phyloP scores from a whole-genome alignment of 306 rosid species.

The Pachyrhizus erosus region DNA sequence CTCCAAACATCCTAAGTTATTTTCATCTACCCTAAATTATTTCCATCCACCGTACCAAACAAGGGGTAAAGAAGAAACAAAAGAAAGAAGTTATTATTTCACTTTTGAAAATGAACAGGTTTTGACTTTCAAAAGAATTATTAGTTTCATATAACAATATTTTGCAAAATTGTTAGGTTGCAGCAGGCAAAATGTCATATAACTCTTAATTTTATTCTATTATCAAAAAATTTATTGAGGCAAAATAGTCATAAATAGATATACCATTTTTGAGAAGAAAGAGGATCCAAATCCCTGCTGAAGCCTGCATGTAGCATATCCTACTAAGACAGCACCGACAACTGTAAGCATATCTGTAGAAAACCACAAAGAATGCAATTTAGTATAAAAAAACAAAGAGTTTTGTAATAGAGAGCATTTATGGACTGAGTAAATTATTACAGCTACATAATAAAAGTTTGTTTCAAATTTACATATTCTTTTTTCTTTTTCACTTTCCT shows the following conservation, averaged over 20 bases:
- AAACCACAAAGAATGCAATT: constrained; percentile 27
- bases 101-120: neutral
- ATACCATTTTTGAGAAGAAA: constrained; percentile 59
- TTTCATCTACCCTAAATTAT: no score
- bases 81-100: neutral
- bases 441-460: neutral
- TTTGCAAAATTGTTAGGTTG: neutral
- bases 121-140: neutral
- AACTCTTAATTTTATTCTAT: neutral
- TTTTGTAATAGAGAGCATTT: neutral
- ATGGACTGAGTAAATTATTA: neutral
- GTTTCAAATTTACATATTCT: constrained; percentile 8
- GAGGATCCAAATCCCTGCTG: constrained; percentile 86
- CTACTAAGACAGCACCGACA: constrained; percentile 79
- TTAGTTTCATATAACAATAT: neutral
- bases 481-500: neutral
- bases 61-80: neutral
- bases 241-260: constrained; percentile 36
- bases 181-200: constrained; percentile 5
- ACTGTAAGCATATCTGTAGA: constrained; percentile 87
- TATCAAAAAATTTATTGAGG: constrained; percentile 10
- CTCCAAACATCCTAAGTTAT: no score
- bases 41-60: no score
- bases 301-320: constrained; percentile 85
- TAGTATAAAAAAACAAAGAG: neutral